Conservation (phyloP, 2,329 filamentous ascomycete genomes). For the Emergomyces pasteurianus region DNA sequence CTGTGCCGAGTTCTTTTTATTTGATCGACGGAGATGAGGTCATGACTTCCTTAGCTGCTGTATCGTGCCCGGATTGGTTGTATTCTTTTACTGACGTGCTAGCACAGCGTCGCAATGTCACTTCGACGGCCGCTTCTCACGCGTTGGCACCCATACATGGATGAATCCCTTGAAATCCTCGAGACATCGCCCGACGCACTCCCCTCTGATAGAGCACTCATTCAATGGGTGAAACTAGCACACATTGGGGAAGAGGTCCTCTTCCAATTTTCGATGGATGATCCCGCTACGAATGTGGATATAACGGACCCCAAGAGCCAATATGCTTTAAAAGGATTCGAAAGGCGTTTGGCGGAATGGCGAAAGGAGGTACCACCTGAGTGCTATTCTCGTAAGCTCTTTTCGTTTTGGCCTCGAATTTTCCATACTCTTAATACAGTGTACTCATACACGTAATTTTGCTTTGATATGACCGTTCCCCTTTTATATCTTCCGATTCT, state of each 20-base stretch:
- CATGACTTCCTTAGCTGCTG: neutral
- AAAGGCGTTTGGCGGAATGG: constrained; percentile 53
- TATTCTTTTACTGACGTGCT: constrained; percentile 1
- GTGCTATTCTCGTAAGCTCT: constrained; percentile 42
- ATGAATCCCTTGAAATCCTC: constrained; percentile 48
- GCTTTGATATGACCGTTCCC: constrained; percentile 1
- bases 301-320: constrained; percentile 54
- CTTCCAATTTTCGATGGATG: constrained; percentile 55
- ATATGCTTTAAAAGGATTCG: constrained; percentile 52
- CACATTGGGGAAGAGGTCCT: constrained; percentile 58
- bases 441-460: neutral
- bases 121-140: constrained; percentile 47
- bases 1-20: neutral
- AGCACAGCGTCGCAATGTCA: constrained; percentile 43
- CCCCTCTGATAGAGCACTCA: constrained; percentile 44
- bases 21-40: neutral
- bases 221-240: constrained; percentile 47
- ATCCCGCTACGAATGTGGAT: constrained; percentile 41
- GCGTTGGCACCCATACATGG: constrained; percentile 52
- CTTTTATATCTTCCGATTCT: neutral
- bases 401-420: neutral
- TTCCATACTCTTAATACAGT: neutral
- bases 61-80: neutral
- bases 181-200: constrained; percentile 44
- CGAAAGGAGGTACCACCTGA: constrained; percentile 41